Evolutionary conservation across 2,329 filamentous ascomycete species (phyloP), one percentile per base, ranked within the genome.

Genomic region (Thermothelomyces thermophilus): DNA sequence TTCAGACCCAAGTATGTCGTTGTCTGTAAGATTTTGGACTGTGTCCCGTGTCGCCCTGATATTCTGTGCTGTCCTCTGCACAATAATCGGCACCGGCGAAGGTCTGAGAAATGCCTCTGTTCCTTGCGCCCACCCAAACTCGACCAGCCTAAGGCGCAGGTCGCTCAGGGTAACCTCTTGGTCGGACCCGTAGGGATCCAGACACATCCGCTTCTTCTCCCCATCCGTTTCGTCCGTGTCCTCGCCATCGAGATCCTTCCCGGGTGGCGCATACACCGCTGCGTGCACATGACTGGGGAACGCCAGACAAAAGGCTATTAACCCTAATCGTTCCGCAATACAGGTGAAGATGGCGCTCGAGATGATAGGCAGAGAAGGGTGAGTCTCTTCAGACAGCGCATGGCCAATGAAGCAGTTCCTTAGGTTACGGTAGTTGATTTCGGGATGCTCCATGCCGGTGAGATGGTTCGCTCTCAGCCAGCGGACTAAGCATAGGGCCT

Each of bases 371-470:
- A 96, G 74, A 1, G 90, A 91, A 24, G 87, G 83, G 61, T 95
- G 89, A 0, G 78, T 75, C 6, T 78, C 70, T 43, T 86, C 82
- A 31, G 80, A 82, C 37, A 97, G 72, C 3, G 87, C 88, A 54
- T 94, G 75, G 9, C 89, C 89, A 49, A 98, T 82, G 59, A 95
- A 87, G 60, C 87, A 94, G 66, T 97, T 95, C 54, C 87, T 81
- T 51, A 97, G 69, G 51, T 85, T 83, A 58, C 88, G 82, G 64
- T 93, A 96, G 48, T 84, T 80, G 36, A 72, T 64, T 7, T 81
- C 78, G 4, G 73, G 71, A n/a, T 80, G 70, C n/a, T 75, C 73
- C 50, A 89, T 77, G 39, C 90, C 90, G 1, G 80, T 80, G 57
- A 95, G 76, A 48, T 86, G 81, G 33, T 82, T 76, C 2, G 68